Evolutionary conservation across 2,329 filamentous ascomycete genomes (phyloP).

Genomic region (Periconia digitata): DNA sequence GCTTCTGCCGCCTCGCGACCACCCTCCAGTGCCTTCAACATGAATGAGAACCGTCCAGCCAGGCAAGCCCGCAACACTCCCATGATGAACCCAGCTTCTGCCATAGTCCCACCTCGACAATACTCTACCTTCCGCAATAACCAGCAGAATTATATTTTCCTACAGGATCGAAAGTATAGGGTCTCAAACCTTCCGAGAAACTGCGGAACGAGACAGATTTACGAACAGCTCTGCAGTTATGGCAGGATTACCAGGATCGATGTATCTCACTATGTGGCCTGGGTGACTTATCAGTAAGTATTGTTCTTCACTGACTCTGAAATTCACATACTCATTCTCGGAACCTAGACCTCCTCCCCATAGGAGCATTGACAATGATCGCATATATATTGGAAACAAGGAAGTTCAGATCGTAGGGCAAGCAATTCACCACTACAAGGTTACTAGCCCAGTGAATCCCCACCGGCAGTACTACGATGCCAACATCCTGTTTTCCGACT

Average conservation of each 20-base stretch:
- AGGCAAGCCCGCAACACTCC: too few species aligned
- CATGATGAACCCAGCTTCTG: too few species aligned
- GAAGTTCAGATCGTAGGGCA: slow-evolving; percentile 10
- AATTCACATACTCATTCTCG: too few species aligned
- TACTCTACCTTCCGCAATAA: background rate
- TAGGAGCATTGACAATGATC: slow-evolving; percentile 5
- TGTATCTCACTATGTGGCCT: slow-evolving; percentile 22
- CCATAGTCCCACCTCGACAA: background rate
- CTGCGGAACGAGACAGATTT: slow-evolving; percentile 23
- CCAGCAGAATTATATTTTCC: slow-evolving; percentile 16
- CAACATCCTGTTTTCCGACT: slow-evolving; percentile 38
- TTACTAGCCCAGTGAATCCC: slow-evolving; percentile 27
- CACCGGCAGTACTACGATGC: slow-evolving; percentile 24
- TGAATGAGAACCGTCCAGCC: too few species aligned
- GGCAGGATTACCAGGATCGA: slow-evolving; percentile 36
- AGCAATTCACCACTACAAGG: slow-evolving; percentile 2
- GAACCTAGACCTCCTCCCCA: slow-evolving; percentile 22
- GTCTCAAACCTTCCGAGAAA: slow-evolving; percentile 16
- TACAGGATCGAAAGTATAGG: slow-evolving; percentile 27
- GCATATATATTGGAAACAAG: slow-evolving; percentile 8
- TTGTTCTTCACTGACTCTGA: background rate
- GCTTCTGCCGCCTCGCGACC: too few species aligned
- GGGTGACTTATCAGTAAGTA: slow-evolving; percentile 27
- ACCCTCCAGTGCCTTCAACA: too few species aligned
- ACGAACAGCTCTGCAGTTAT: slow-evolving; percentile 21